phyloP scores from a whole-genome alignment of 225 moss, liverwort and hornwort genomes.

The Straminergon stramineum region DNA sequence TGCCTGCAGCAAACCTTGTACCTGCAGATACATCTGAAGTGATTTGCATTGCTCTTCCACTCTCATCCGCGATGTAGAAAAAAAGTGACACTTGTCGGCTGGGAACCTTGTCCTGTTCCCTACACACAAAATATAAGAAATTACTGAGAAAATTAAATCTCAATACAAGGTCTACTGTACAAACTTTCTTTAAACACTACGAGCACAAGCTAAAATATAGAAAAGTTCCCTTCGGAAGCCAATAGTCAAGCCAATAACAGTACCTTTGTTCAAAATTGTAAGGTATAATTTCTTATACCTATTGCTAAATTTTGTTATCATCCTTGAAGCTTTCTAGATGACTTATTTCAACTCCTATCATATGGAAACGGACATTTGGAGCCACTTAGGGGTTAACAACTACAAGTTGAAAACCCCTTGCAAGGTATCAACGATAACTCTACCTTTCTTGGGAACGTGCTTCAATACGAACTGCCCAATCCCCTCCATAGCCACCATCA shows the following conservation, averaged over 20 bases:
- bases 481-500: conserved; percentile 85
- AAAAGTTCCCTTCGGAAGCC: neutral
- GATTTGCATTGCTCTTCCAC: conserved; percentile 35
- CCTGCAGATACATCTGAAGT: conserved; percentile 34
- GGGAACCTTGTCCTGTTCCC: conserved; percentile 9
- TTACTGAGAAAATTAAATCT: neutral
- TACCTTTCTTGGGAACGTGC: neutral
- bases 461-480: conserved; percentile 76
- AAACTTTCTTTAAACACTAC: neutral
- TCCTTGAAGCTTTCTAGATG: neutral
- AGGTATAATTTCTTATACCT: neutral
- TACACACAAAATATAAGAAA: conserved; percentile 5
- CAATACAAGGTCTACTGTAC: neutral
- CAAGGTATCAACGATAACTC: neutral
- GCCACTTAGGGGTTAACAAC: neutral
- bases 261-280: neutral
- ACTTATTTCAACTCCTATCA: neutral
- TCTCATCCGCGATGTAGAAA: conserved; percentile 85
- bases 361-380: neutral
- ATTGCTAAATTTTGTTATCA: neutral
- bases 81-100: conserved; percentile 56
- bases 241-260: neutral
- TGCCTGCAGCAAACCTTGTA: conserved; percentile 58
- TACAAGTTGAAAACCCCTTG: neutral
- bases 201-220: neutral